Evolutionary conservation across 805 yeast species (phyloP), one percentile per base, ranked within the genome.

Genomic region (Suhomyces sp.): DNA sequence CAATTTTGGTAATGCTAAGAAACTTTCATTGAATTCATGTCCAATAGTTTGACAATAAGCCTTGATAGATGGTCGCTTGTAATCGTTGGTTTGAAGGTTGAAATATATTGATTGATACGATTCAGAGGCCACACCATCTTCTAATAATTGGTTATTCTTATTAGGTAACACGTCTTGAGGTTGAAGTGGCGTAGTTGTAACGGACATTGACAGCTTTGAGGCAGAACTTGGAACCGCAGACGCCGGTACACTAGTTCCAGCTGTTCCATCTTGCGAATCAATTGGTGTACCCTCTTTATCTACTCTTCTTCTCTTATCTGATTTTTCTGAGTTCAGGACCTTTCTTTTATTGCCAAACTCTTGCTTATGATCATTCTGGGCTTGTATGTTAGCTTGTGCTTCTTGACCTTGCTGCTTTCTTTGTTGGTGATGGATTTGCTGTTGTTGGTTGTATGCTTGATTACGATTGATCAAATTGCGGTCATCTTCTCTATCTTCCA

Each of bases 41-140:
- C 63, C 67, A 4, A 65, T 38, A 1, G 46, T 43, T 4, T 36
- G 40, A 27, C 58, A 48, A 10, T 42, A 31, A 6, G 41, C 40
- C 40, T 48, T 64, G 5, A 65, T 58, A 1, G 54, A 33, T 18
- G 63, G 56, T 19, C 62, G 62, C 42, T 69, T 70, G 54, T 59
- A 74, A 44, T 75, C 78, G 35, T 66, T 69, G 13, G 52, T 65
- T 20, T 66, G 65, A 24, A 77, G 66, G 34, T 65, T 63, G 37
- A 62, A 66, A 49, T 77, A 81, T 5, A 74, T 68, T 1, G 77
- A 68, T 36, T 79, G 77, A 47, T 77, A 80, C 18, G 65, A 48
- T 44, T 74, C 75, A 2, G 70, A 68, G 10, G 61, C 54, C 8
- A 58, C 48, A 1, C 72, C 72, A 27, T 59, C 70, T 25, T 60